phyloP scores from a whole-genome alignment of 345 rosid genomes.

The Citrus inodora region DNA sequence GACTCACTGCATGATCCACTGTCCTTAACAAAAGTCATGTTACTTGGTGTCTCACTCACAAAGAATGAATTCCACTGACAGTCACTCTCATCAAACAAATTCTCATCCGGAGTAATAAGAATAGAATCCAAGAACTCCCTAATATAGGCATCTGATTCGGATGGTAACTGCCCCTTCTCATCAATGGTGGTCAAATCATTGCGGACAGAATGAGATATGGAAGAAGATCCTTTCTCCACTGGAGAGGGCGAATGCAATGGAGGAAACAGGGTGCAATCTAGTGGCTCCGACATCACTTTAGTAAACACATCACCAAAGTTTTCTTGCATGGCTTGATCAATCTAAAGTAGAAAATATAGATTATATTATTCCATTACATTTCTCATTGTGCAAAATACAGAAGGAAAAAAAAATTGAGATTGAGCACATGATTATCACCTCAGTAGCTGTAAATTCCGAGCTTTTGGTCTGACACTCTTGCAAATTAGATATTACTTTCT shows the following conservation, averaged over 20 bases:
- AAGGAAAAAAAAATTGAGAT: background rate
- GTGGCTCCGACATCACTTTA: conserved; percentile 22
- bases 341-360: conserved; percentile 17
- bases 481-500: background rate
- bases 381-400: background rate
- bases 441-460: conserved; percentile 14
- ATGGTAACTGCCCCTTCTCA: conserved; percentile 19
- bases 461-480: conserved; percentile 17
- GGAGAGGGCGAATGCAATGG: conserved; percentile 43
- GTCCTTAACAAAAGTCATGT: conserved; percentile 6
- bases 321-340: conserved; percentile 29
- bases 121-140: conserved; percentile 45
- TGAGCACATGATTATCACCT: conserved; percentile 30
- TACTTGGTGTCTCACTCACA: conserved; percentile 9
- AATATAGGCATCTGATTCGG: conserved; percentile 31
- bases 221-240: conserved; percentile 34
- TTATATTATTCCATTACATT: background rate
- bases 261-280: conserved; percentile 36
- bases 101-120: conserved; percentile 32
- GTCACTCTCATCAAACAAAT: conserved; percentile 1
- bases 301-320: conserved; percentile 15
- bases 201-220: conserved; percentile 18
- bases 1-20: conserved; percentile 13
- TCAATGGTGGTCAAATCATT: conserved; percentile 7
- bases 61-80: conserved; percentile 10